Base-by-base conservation (phyloP, 129 eudicot genomes). In the sunflower (Helianthus annuus) region DNA sequence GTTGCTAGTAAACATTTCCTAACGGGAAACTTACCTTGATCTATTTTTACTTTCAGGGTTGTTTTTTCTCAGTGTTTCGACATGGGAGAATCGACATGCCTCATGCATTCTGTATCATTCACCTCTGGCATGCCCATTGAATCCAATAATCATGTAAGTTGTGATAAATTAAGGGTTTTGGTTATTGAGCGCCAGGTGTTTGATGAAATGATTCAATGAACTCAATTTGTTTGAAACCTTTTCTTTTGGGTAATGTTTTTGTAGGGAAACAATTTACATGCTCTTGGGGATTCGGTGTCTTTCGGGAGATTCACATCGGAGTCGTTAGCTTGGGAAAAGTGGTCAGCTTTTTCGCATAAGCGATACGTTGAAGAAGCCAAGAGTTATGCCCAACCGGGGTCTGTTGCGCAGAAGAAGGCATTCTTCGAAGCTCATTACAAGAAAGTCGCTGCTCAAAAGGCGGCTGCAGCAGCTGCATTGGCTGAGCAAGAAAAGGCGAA, bases 361-460 rank as follows among this genome's bases (percentile, higher is more conserved):
- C 80, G 89, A 1, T 90, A 93, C 16, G 96, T 89, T 10, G 97
- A 90, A 64, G 98, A 93, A 68, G 98, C 97, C 6, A 86, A 87
- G 78, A 90, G 88, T 54, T 93, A 85, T 8, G 85, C 98, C 0
- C 85, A 80, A 76, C 97, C 96, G 0, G 98, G 98, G 13, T 93
- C 98, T 1, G 98, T 93, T 7, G 96, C 97, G 2, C 85, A 90
- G 81, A 93, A 89, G 85, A 93, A 93, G 66, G 98, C 97, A 46
- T 93, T 85, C 68, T 93, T 93, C 56, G 98, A 93, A 80, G 97
- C 98, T 76, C 96, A 90, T 87, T 93, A 87, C 86, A 90, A 93
- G 85, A 89, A 78, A 78, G 75, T 92, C 45, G 98, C 96, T 1
- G 98, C 98, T 52, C 79, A 78, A 56, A 92, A 85, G 66, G 96